Evolutionary conservation across 2,329 filamentous ascomycete species (phyloP), one percentile per base, ranked within the genome.

Genomic region (Pseudogymnoascus sp.): DNA sequence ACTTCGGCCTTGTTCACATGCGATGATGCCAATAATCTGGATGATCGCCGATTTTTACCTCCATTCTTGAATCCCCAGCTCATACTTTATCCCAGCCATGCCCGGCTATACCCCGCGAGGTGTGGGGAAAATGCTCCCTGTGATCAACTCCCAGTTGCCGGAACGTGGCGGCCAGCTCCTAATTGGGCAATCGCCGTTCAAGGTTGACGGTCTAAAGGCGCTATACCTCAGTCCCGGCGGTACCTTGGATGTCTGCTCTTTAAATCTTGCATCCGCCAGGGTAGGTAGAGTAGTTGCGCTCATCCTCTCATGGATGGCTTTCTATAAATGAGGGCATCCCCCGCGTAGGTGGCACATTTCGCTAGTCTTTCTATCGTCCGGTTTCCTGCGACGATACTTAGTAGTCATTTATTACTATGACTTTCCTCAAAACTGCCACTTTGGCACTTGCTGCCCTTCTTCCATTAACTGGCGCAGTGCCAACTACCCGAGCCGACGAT

Each of bases 1-100:
- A 54, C 47, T 54, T 54, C 47, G 47, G 47, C 47, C 47, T 54
- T 54, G 47, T 33, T 54, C 33, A 33, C 11, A 30, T 54, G n/a
- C 28, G n/a, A 54, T 35, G 47, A 54, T 33, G 28, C 47, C 28
- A n/a, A 35, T 7, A 54, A 54, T 54, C n/a, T 9, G 18, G 8
- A 35, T 16, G 47, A 54, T 54, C 47, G 47, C 16, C 47, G 25
- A 28, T 54, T 20, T 16, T 16, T 9, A 54, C 47, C 47, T 54
- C 47, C 28, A 14, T 28, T 54, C 28, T 28, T 25, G 16, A 28
- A 54, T 54, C 4, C 30, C 30, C n/a, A 12, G 18, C 9, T 54
- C 7, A 54, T 54, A 35, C n/a, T 35, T 54, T 54, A 35, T 5
- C 47, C 28, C 28, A 54, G 28, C 28, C 28, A 54, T 35, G 28